phyloP scores from a whole-genome alignment of 306 rosid genomes.

The Parietaria judaica region DNA sequence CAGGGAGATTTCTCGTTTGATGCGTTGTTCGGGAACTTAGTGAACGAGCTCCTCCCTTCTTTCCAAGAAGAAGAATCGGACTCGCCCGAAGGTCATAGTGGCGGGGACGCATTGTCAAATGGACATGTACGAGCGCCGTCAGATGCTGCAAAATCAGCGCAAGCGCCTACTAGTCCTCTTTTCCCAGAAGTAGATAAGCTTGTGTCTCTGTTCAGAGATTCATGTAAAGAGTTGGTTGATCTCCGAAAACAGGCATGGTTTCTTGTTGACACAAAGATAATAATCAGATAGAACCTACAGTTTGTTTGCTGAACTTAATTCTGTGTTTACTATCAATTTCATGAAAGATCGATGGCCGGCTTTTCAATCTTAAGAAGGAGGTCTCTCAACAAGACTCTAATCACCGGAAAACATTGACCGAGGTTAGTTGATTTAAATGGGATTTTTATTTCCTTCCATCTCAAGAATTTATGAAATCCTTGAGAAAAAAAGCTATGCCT shows the following conservation, averaged over 20 bases:
- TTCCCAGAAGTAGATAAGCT: constrained; percentile 91
- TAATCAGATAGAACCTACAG: constrained; percentile 1
- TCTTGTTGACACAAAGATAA: constrained; percentile 1
- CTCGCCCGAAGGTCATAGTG: constrained; percentile 45
- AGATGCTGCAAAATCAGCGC: constrained; percentile 53
- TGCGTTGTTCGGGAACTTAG: constrained; percentile 84
- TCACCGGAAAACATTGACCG: constrained; percentile 88
- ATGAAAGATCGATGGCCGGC: constrained; percentile 79
- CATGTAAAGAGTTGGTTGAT: constrained; percentile 84
- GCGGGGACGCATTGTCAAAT: constrained; percentile 44
- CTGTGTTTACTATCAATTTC: not conserved
- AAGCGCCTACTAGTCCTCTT: constrained; percentile 42
- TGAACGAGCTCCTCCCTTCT: constrained; percentile 79
- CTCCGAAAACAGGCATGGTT: constrained; percentile 75
- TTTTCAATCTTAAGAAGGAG: constrained; percentile 74
- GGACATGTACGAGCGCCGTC: constrained; percentile 49
- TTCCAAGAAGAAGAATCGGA: constrained; percentile 73
- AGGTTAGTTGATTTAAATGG: constrained; percentile 43
- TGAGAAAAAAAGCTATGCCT: no score
- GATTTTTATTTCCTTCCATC: not conserved
- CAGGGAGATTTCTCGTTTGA: constrained; percentile 97
- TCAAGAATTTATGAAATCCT: not conserved
- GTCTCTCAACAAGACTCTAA: constrained; percentile 83
- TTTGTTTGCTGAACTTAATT: constrained; percentile 3
- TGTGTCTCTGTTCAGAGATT: constrained; percentile 76